Base-by-base conservation (phyloP, 2,329 filamentous ascomycete species). In the Stachybotrys echinatus region DNA sequence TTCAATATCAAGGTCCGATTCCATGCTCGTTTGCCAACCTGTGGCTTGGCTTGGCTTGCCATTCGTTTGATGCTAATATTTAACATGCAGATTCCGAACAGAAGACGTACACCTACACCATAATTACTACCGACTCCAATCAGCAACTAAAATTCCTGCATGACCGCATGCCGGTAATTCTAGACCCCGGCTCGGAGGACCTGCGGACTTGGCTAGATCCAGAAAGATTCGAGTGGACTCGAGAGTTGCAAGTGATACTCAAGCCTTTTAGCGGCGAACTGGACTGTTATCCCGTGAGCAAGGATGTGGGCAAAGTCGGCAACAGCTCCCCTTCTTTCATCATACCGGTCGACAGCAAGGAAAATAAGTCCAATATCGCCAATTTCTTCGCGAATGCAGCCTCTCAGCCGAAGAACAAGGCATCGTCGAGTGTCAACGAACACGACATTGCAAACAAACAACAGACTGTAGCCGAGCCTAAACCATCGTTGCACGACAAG, bases 121-220 rank as follows among this genome's bases (percentile, higher is more conserved):
- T 99, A 63, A 92, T 97, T 65, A 99, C 94, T 1, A 97, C 92
- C 1, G 80, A 86, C 52, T 88, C 90, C 7, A 96, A 92, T 61
- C 75, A 84, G 54, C 87, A 92, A 64, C 75, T 97, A 45, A 84
- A 77, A 23, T 97, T 96, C 57, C 74, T 99, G 18, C 94, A 99
- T 64, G 87, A 95, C 61, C 85, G 94, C 17, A 99, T 99, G 94
- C 94, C 94, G 0, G 92, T 96, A 6, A 88, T 97, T 23, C 67
- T 99, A 1, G 85, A 96, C 6, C 83, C 88, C 5, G 84, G 83
- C 4, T 89, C 86, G 1, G 78, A 88, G 1, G 79, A 75, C 12
- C 75, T 96, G 61, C 78, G 73, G 48, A 83, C 66, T 5, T 96
- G 91, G 91, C 75, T 97, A 18, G 88, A 96, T 63, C 90, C 90